Percentiles rank a stretch among this genome's conserved stretches.
phyloP scores from a whole-genome alignment of 2,329 filamentous ascomycete species.

The Alternaria incomplexa region DNA sequence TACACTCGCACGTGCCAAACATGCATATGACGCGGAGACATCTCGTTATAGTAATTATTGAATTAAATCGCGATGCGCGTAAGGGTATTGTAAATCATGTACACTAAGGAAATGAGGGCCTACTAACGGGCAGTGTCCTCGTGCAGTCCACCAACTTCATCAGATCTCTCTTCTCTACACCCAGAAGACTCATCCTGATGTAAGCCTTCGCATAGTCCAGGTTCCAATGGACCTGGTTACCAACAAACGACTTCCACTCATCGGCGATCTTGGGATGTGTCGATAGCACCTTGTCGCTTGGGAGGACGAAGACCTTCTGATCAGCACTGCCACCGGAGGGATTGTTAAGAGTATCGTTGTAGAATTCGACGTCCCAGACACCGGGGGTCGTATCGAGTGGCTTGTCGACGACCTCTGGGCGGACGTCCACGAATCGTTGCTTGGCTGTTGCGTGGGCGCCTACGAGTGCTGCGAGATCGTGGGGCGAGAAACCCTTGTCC shows the following conservation, averaged over 20 bases:
- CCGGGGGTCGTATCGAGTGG: slow-evolving; percentile 58
- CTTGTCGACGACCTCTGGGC: slow-evolving; percentile 41
- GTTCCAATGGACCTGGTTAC: slow-evolving; percentile 39
- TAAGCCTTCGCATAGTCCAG: slow-evolving; percentile 42
- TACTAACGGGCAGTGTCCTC: slow-evolving; percentile 33
- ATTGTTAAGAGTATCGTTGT: slow-evolving; percentile 47
- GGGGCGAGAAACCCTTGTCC: slow-evolving; percentile 58
- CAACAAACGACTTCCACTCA: slow-evolving; percentile 34
- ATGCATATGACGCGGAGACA: background rate
- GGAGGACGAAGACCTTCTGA: slow-evolving; percentile 37
- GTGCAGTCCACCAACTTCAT: slow-evolving; percentile 35
- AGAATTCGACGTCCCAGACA: slow-evolving; percentile 60
- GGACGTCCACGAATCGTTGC: slow-evolving; percentile 55
- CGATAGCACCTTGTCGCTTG: slow-evolving; percentile 33
- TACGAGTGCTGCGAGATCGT: slow-evolving; percentile 61
- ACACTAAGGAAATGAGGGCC: slow-evolving; percentile 11
- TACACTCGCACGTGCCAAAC: background rate
- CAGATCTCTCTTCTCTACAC: slow-evolving; percentile 31
- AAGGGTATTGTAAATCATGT: background rate
- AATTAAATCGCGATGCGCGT: background rate
- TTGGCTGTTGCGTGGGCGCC: slow-evolving; percentile 61
- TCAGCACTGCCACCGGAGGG: slow-evolving; percentile 18
- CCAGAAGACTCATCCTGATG: slow-evolving; percentile 38
- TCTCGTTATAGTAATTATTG: background rate
- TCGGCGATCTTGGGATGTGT: slow-evolving; percentile 37